Evolutionary conservation across 768 basidiomycete genomes (phyloP), one percentile per base, ranked within the genome.

Genomic region (Rhizopogon rudus): DNA sequence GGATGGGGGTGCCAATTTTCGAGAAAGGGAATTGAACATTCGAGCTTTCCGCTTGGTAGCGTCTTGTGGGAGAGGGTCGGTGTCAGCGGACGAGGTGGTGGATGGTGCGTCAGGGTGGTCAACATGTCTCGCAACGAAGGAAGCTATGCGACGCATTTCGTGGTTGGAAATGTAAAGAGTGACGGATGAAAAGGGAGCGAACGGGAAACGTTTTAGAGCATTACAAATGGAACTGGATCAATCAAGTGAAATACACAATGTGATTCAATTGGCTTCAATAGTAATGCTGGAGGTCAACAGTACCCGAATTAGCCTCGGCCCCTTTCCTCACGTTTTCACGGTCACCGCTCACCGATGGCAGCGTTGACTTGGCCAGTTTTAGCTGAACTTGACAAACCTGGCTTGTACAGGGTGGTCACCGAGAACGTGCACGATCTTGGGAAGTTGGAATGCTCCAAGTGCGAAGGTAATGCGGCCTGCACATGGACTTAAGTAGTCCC

Each of bases 131-230:
- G 68, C 66, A 64, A 68, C 63, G 61, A 88, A 81, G 63, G 83
- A 80, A 54, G 78, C 78, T 65, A 89, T 71, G 61, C 86, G 81
- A 64, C 84, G 84, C 86, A 88, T 88, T 58, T 60, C 55, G 40
- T 64, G 64, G 61, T 64, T 58, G 69, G 55, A 48, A 45, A 56
- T 31, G 62, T 57, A 63, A 63, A 61, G 63, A 65, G 57, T 10
- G 60, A 53, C 35, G 12, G 25, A 25, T 16, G 40, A 39, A 33
- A 49, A 51, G 39, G 29, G 59, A 39, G 56, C 55, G 57, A 53
- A 53, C 17, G 52, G 44, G 43, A 54, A 40, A 55, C 41, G 29
- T 61, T 54, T 69, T 59, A 64, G 57, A 57, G 55, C 71, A 73
- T 71, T 73, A 71, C 68, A 73, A 71, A 73, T 64, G 68, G 62